Base-by-base conservation (phyloP, 352 stramenopile genomes). In the Plasmopara halstedii region DNA sequence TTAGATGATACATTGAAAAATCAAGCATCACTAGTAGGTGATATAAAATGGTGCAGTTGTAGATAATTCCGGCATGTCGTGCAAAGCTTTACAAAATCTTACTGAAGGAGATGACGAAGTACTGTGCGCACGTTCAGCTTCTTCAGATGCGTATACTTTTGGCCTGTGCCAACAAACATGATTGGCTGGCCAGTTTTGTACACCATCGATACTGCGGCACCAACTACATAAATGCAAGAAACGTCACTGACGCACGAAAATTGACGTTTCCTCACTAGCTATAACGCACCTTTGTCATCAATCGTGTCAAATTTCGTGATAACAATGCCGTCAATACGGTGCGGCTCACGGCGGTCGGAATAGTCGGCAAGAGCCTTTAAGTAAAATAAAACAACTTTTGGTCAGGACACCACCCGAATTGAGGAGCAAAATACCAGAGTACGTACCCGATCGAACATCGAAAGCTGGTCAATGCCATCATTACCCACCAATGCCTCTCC, bases 281-380 rank as follows among this genome's bases (percentile, higher is more conserved):
- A 10, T n/a, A 40, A 60, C 62, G 18, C 44, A 88, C 77, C 75
- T 70, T 99, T 99, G 67, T 98, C 95, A 54, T 98, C 96, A 42
- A 99, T 98, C 8, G 96, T 99, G 75, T 99, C 97, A 61, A 99
- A 99, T 70, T 99, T 99, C 40, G 97, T 99, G 52, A 99, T 84
- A 47, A 99, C 86, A 56, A 99, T 98, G 42, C 95, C 97, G 70
- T 99, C 95, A 38, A 99, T 95, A 45, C 88, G 76, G 58, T 96
- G 91, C 22, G 85, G 82, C 27, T 84, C 66, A 60, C 83, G 71
- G 62, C 70, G 72, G 61, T 94, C 64, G 56, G 82, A 77, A 85
- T 90, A 78, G 78, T 92, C 83, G n/a, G 85, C 85, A 46, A 96
- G 79, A 17, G 83, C 82, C 82, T 90, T 33, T 22, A 11, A 37